Evolutionary conservation across 495 filamentous ascomycete species (phyloP), one percentile per base, ranked within the genome.

Genomic region (Tuber aestivum): DNA sequence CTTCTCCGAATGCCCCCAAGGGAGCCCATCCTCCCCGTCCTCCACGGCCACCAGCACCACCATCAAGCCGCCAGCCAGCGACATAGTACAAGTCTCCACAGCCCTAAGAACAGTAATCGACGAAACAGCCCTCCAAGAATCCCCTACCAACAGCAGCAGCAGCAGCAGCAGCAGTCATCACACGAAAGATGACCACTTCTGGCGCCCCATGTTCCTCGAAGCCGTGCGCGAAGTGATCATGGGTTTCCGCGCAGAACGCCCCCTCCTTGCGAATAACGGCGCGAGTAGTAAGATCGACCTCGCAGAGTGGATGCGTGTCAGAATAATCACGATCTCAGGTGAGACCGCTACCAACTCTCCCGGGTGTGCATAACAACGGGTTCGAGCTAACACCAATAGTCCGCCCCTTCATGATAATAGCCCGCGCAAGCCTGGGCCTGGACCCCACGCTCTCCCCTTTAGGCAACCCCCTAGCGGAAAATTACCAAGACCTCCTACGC

Each of bases 261-360:
- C 82, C 20, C 79, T 83, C 16, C 71, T 83, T 12, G 69, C 40
- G 20, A 37, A 42, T 61, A 73, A 77, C 18, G 8, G 56, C 56
- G 65, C 40, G n/a, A 76, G 70, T 21, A 76, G 70, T 21, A 80
- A 72, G 40, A 79, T 83, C 42, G 21, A 41, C 18, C 56, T 83
- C 16, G 50, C 73, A 12, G 77, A 81, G 38, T 83, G 82, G 82
- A 79, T 83, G 82, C 72, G 72, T 42, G 74, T 83, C 32, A 75
- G 82, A 32, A 80, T 83, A 45, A 75, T 83, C 65, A 83, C 82
- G 41, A 83, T 83, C 42, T 81, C 82, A 56, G 79, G 81, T 81
- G 70, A 69, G 9, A 12, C 8, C 5, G 5, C 16, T 3, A 44
- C 42, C 42, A 44, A 1, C 12, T 3, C 14, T 21, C 20, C 4